Base-by-base conservation (phyloP, 2,329 filamentous ascomycete species). In the Diplodia mutila region DNA sequence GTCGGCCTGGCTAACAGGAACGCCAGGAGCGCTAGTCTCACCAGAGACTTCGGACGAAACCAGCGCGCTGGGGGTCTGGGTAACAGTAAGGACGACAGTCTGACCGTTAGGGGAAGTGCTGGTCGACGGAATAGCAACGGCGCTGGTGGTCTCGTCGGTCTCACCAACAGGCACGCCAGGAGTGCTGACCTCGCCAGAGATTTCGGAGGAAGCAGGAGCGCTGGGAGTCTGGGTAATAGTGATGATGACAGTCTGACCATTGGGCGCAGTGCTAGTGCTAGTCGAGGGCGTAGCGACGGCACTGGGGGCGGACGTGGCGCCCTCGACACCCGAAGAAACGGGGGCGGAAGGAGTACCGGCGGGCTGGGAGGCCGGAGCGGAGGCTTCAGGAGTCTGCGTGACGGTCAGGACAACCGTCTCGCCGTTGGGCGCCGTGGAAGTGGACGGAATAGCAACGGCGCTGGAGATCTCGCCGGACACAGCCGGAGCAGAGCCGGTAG, bases 331-430 rank as follows among this genome's bases (percentile, higher is more conserved):
- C 18, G 21, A 27, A 0, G 63, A 39, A 12, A n/a, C 37, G 9
- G 57, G 57, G 25, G 39, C 57, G 11, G 52, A 53, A 18, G 57
- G 16, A 29, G 46, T 9, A 11, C 59, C 59, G 7, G 42, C 42
- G 21, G 59, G 39, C 25, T 42, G 21, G n/a, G 63, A 42, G 12
- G 68, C 69, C 48, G 67, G 64, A 39, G 66, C 66, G 2, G 68
- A 68, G 57, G 70, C 53, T 23, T 9, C 46, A 4, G 46, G 54
- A 37, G 52, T 66, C 51, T 66, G 29, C 1, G 29, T 34, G 39
- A 63, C 59, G 27, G 59, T 63, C 2, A 63, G 25, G 11, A 63
- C 14, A 18, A 63, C 59, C 3, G 59, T 63, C 46, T 63, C 18
- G 46, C 59, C 59, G 14, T 51, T 51, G 29, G 59, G 59, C 16